Evolutionary conservation across 176 grass and related monocot genomes (phyloP), one percentile per base, ranked within the genome.

Genomic region (Typha latifolia): DNA sequence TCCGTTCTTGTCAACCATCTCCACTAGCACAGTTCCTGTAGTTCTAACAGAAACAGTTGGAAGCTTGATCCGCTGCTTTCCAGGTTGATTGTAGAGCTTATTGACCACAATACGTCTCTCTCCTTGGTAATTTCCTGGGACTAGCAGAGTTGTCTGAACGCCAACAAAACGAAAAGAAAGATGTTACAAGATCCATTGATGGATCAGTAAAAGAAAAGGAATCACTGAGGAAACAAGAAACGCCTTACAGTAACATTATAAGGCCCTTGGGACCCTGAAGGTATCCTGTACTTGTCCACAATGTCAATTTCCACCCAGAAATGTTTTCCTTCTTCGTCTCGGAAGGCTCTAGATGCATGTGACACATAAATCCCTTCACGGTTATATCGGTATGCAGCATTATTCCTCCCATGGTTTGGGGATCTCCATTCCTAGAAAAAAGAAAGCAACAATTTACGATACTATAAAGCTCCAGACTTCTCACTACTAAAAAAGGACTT

Each of bases 31-130:
- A 0, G 86, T 93, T 62, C 89, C 94, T 51, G 94, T 90, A 26
- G 94, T 90, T 78, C 94, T 86, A 47, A 99, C 89, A 15, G 94
- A 74, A 34, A 99, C 89, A n/a, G 94, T 99, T n/a, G 94, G 94
- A 62, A 99, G 81, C 84, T 85, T 81, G 63, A 99, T 78, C 55
- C 83, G 66, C 51, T 90, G 82, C 73, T 87, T 92, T 49, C 94
- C 94, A 5, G 86, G 83, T 29, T 83, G 65, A 61, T 85, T 55
- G n/a, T 93, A 93, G 43, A 87, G 27, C 18, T 76, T 6, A 66
- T 79, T 93, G 29, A 87, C 48, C 27, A 82, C 67, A 49, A 97
- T 87, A 16, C 77, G 84, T 66, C 85, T 89, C 48, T 92, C 89
- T 53, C 94, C 94, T 80, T 93, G 94, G 74, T 99, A 99, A 72